Conservation (phyloP, 2,329 filamentous ascomycete species). For the Stagonosporopsis tanaceti region DNA sequence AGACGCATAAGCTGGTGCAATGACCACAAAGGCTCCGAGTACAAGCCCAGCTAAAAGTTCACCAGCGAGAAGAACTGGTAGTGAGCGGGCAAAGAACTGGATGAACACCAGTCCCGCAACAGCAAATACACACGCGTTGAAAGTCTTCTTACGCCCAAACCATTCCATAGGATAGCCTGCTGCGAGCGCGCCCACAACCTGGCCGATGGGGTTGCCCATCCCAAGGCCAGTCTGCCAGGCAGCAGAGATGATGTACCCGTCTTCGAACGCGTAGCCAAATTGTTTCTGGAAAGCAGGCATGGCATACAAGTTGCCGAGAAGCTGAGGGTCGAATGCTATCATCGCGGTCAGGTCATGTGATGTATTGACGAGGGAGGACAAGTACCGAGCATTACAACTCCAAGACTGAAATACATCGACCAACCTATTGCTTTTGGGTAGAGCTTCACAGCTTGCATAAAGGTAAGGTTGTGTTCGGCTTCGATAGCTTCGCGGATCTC, state of each 20-base stretch:
- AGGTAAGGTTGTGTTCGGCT: constrained; percentile 46
- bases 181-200: constrained; percentile 63
- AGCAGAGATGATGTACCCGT: constrained; percentile 46
- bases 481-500: constrained; percentile 47
- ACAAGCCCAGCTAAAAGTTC: constrained; percentile 26
- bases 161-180: constrained; percentile 46
- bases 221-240: constrained; percentile 52
- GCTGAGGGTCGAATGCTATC: constrained; percentile 67
- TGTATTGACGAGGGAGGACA: background rate
- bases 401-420: constrained; percentile 67
- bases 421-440: constrained; percentile 60
- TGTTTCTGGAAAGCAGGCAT: constrained; percentile 64
- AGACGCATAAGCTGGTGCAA: constrained; percentile 23
- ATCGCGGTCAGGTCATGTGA: background rate
- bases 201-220: constrained; percentile 65
- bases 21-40: constrained; percentile 27
- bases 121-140: constrained; percentile 23
- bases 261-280: constrained; percentile 57
- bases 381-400: constrained; percentile 65
- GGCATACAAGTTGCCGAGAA: constrained; percentile 69
- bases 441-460: constrained; percentile 51
- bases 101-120: constrained; percentile 62
- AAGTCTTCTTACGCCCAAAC: constrained; percentile 35
- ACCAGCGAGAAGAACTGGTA: constrained; percentile 22
- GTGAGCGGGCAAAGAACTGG: constrained; percentile 64